phyloP scores from a whole-genome alignment of 1,284 basidiomycete genomes.

The Melampsora abietis-canadensis region DNA sequence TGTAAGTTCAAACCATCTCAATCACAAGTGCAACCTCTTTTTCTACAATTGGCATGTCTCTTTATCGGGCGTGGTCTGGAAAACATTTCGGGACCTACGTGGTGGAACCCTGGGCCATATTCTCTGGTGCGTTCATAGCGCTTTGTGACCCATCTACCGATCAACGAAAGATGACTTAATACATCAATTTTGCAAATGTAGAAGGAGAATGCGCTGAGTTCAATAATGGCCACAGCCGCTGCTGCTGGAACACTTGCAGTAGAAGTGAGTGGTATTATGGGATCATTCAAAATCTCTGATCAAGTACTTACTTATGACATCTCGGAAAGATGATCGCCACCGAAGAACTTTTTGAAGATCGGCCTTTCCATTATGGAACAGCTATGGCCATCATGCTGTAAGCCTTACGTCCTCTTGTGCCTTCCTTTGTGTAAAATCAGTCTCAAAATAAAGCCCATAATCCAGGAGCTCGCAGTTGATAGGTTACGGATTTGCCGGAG shows the following conservation, averaged over 20 bases:
- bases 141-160: no score
- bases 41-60: conserved; percentile 38
- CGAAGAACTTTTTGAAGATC: conserved; percentile 37
- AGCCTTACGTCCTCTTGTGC: background rate
- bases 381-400: conserved; percentile 42
- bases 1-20: conserved; percentile 31
- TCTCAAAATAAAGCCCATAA: background rate
- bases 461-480: conserved; percentile 40
- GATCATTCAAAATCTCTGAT: background rate
- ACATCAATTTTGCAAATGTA: background rate
- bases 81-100: conserved; percentile 37
- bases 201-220: conserved; percentile 39
- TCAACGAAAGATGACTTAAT: background rate
- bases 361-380: conserved; percentile 41
- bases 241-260: conserved; percentile 37
- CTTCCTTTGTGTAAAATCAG: background rate
- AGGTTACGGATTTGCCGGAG: conserved; percentile 35
- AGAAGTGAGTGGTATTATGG: conserved; percentile 15
- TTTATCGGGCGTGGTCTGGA: conserved; percentile 35
- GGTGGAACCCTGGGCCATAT: conserved; percentile 43
- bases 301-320: background rate
- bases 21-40: conserved; percentile 41
- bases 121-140: conserved; percentile 10
- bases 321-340: conserved; percentile 34
- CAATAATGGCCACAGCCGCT: conserved; percentile 42